Percentiles rank a stretch among this genome's conserved stretches.
phyloP scores from a whole-genome alignment of 495 filamentous ascomycete genomes.

The Echria macrotheca region DNA sequence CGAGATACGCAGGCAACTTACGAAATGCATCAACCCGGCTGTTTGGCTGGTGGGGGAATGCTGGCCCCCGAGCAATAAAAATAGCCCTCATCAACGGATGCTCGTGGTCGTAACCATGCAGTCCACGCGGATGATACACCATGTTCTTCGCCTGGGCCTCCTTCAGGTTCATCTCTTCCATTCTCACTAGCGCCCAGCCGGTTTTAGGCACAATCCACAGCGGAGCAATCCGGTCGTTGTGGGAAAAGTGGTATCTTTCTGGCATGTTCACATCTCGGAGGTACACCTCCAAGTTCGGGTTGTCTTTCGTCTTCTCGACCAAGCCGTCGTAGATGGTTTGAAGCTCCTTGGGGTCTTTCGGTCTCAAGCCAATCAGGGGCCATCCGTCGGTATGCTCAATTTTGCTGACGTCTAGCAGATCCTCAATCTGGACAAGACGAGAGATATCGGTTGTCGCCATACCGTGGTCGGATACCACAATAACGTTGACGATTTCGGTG shows the following conservation, averaged over 20 bases:
- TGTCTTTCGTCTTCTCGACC: constrained; percentile 46
- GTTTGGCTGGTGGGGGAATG: constrained; percentile 78
- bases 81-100: constrained; percentile 90
- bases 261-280: constrained; percentile 79
- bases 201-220: constrained; percentile 88
- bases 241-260: constrained; percentile 77
- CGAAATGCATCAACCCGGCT: constrained; percentile 78
- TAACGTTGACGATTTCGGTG: constrained; percentile 85
- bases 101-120: constrained; percentile 88
- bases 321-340: constrained; percentile 47
- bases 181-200: constrained; percentile 82
- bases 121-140: constrained; percentile 66
- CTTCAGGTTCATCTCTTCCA: constrained; percentile 66
- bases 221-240: constrained; percentile 82
- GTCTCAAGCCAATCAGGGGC: constrained; percentile 84
- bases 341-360: constrained; percentile 57
- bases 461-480: constrained; percentile 96
- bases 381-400: constrained; percentile 89
- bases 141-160: constrained; percentile 54
- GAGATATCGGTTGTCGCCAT: constrained; percentile 87
- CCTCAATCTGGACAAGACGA: constrained; percentile 89
- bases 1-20: constrained; percentile 57
- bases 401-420: constrained; percentile 67
- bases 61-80: constrained; percentile 81
- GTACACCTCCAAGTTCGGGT: constrained; percentile 74